Base-by-base conservation (phyloP, 225 moss, liverwort and hornwort genomes). In the Pseudoscleropodium purum region DNA sequence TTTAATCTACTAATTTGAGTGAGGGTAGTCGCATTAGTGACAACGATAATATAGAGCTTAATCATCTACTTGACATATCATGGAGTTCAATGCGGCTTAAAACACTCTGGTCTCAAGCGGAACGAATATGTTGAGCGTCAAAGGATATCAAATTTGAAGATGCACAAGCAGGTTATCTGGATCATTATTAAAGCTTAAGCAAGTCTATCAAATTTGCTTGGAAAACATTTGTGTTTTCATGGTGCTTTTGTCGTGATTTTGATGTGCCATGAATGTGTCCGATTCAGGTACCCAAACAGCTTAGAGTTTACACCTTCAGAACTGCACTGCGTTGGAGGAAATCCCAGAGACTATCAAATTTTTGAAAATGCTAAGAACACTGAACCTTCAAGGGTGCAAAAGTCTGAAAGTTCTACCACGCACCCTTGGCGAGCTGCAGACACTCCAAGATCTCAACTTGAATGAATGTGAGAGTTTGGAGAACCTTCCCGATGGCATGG, bases 321-420 rank as follows among this genome's bases (percentile, higher is more conserved):
- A 90, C 49, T 92, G 90, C 87, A 87, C 26, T 7, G 65, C 89
- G 0, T 45, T 92, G 87, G 89, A 92, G 72, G 64, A 90, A 52
- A 36, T 91, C 34, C 90, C 93, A 70, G 86, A 85, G 84, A 89
- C 26, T 23, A 90, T 90, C 85, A 78, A 70, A 13, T 60, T 36
- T 67, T 54, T 93, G 54, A 56, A 27, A 6, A 87, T 18, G 39
- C 49, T 92, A 5, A 92, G 89, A 65, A 81, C 34, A 57, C 81
- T 90, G 41, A 52, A 93, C 57, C 84, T 92, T 67, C 87, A 85
- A 81, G 89, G 93, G n/a, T 92, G 92, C 93, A 90, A 82, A 36
- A 78, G 17, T 3, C 74, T 89, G 41, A 87, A 65, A 72, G 13
- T 7, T 37, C 65, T 93, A 51, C 91, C 93, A 20, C 33, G 9